These are phyloP conservation scores for Sclerospora graminicola DNA, from an alignment of 352 stramenopile genomes.

Conservation along the genomic window DNA sequence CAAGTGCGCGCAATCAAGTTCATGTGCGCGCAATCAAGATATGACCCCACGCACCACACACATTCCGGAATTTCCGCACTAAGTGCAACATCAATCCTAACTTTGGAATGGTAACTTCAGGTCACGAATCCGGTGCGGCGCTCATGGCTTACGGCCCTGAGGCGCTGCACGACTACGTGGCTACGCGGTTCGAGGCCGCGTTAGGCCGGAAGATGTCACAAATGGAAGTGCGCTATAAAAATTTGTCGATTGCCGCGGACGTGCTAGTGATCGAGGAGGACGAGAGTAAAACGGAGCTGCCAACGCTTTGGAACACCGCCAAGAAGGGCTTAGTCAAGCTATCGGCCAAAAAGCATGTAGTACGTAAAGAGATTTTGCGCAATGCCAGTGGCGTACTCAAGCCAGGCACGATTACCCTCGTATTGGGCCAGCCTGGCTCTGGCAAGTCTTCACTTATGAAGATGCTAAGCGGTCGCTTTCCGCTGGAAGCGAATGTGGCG, in stretches of 20 bases:
- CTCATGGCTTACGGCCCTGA: conserved; percentile 16
- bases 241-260: conserved; percentile 13
- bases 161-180: conserved; percentile 22
- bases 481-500: conserved; percentile 9
- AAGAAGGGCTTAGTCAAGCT: conserved; percentile 18
- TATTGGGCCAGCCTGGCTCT: conserved; percentile 21
- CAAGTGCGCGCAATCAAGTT: neutral
- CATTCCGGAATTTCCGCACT: neutral
- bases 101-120: neutral
- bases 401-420: conserved; percentile 21
- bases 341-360: conserved; percentile 20
- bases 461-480: conserved; percentile 14
- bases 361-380: conserved; percentile 23
- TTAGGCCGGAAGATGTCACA: conserved; percentile 22
- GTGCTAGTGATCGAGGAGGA: conserved; percentile 10
- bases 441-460: conserved; percentile 19
- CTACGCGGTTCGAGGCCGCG: conserved; percentile 14
- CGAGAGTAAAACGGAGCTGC: conserved; percentile 13
- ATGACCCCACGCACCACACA: neutral
- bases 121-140: conserved; percentile 10
- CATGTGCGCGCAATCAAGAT: neutral
- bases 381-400: conserved; percentile 15
- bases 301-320: conserved; percentile 27
- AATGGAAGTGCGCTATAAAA: conserved; percentile 25
- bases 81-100: neutral